Base-by-base conservation (phyloP, 2,329 filamentous ascomycete species). In the Cercospora sojina region DNA sequence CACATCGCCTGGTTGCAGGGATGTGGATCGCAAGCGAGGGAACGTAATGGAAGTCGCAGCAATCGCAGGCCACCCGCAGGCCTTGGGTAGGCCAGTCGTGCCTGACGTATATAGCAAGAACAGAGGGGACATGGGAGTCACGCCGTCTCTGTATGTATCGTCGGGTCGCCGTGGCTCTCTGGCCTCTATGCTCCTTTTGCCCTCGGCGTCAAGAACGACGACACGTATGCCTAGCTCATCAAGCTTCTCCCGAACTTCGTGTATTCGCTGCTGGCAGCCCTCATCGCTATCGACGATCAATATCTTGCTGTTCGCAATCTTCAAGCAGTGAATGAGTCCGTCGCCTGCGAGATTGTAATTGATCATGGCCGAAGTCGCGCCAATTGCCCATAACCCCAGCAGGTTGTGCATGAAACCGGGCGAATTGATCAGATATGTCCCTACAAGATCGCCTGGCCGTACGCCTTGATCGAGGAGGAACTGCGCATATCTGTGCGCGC, bases 71-170 rank as follows among this genome's bases (percentile, higher is more conserved):
- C 91, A 87, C 0, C 83, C 77, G 71, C 88, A 89, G 1, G 87
- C 90, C 76, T 93, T 93, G 10, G 91, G 90, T 70, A 91, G 77
- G 2, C 91, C 91, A 0, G 91, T 93, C 0, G 91, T 93, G 38
- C 90, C 90, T 68, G 88, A 89, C 5, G 91, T 93, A 76, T 92
- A 93, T 71, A 93, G 87, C 25, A 93, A 76, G 31, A 84, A 86
- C 70, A 87, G 83, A 0, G 90, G 87, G 70, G 83, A 87, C 13
- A 80, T 77, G 0, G 80, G 82, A 55, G 80, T 79, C 1, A 90
- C 80, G 3, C 78, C 79, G 4, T 80, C 79, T 51, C 89, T 83
- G 64, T 87, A 82, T 31, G 83, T 80, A 68, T 90, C 84, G 0
- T 81, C 82, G 0, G 87, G 86, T 59, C 85, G 79, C 51, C 82